Evolutionary conservation across 2,329 filamentous ascomycete species (phyloP).

Genomic region (Gliomastix tumulicola): DNA sequence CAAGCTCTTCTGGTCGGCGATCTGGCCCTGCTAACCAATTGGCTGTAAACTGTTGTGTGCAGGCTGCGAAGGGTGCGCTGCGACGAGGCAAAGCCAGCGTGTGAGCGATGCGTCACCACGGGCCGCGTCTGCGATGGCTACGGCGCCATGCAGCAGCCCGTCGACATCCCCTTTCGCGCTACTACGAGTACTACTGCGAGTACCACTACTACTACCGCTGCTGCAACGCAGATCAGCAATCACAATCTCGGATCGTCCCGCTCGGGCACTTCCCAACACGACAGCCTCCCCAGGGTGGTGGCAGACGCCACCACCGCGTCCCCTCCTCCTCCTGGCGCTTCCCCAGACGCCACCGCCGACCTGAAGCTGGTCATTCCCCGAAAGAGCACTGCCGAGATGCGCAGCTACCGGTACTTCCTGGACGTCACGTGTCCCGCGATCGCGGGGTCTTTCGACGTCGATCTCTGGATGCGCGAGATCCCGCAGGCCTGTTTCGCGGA

Average conservation of each 20-base stretch:
- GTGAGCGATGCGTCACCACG: conserved; percentile 15
- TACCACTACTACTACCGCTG: background rate
- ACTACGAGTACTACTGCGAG: background rate
- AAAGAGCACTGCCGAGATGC: conserved; percentile 2
- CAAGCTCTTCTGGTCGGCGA: too few relatives aligned
- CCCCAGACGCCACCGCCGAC: background rate
- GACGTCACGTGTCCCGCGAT: conserved; percentile 13
- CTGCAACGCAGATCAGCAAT: background rate
- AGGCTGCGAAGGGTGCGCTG: conserved; percentile 21
- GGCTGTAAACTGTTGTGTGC: background rate
- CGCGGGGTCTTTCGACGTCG: conserved; percentile 22
- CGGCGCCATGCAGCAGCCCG: conserved; percentile 1
- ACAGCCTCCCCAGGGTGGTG: background rate
- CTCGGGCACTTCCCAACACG: conserved; percentile 10
- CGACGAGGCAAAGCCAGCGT: conserved; percentile 18
- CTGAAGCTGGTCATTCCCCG: conserved; percentile 2
- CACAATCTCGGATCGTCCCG: conserved; percentile 3
- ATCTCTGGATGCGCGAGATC: conserved; percentile 29
- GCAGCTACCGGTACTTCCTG: conserved; percentile 6
- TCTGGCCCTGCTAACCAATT: too few relatives aligned
- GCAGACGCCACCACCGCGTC: background rate
- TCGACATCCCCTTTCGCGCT: background rate
- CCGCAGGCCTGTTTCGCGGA: conserved; percentile 27
- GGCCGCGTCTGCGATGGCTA: conserved; percentile 22
- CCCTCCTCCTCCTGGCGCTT: background rate